Conservation (phyloP, 1,139 yeast species). For the Geotrichum siamense region DNA sequence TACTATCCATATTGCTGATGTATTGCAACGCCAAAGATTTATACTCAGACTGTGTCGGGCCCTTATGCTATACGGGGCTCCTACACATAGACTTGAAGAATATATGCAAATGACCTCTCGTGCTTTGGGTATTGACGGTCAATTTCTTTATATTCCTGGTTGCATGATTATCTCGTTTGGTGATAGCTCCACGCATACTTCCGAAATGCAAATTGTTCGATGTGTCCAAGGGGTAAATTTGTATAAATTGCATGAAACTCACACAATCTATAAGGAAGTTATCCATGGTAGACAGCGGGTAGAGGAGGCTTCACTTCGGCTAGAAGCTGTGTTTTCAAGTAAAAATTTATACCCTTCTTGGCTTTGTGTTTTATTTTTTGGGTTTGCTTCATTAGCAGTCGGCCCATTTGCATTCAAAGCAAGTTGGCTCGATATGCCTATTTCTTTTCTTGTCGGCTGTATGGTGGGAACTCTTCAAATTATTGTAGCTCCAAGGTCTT, state of each 20-base stretch:
- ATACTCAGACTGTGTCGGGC: conserved; percentile 79
- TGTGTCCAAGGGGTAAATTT: conserved; percentile 78
- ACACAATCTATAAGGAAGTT: conserved; percentile 75
- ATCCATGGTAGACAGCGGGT: conserved; percentile 83
- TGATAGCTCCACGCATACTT: conserved; percentile 85
- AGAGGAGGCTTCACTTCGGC: conserved; percentile 68
- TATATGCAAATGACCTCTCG: conserved; percentile 85
- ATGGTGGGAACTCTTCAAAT: conserved; percentile 80
- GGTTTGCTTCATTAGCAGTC: conserved; percentile 70
- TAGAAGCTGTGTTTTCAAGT: conserved; percentile 58
- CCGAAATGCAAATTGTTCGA: conserved; percentile 83
- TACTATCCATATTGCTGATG: conserved; percentile 85
- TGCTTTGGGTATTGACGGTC: conserved; percentile 85
- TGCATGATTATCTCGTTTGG: conserved; percentile 91
- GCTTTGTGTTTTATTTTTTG: conserved; percentile 73
- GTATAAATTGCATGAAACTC: conserved; percentile 72
- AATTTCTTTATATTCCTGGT: conserved; percentile 84
- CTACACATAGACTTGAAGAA: conserved; percentile 88
- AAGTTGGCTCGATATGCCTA: conserved; percentile 81
- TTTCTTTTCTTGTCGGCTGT: conserved; percentile 69
- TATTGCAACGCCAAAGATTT: conserved; percentile 76
- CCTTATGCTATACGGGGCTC: conserved; percentile 88
- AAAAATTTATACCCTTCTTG: conserved; percentile 66
- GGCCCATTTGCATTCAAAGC: conserved; percentile 89
- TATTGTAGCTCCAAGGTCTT: conserved; percentile 74